Percentiles rank a stretch among this genome's conserved stretches.
phyloP scores from a whole-genome alignment of 2,329 filamentous ascomycete species.

The Fulvia fulva region DNA sequence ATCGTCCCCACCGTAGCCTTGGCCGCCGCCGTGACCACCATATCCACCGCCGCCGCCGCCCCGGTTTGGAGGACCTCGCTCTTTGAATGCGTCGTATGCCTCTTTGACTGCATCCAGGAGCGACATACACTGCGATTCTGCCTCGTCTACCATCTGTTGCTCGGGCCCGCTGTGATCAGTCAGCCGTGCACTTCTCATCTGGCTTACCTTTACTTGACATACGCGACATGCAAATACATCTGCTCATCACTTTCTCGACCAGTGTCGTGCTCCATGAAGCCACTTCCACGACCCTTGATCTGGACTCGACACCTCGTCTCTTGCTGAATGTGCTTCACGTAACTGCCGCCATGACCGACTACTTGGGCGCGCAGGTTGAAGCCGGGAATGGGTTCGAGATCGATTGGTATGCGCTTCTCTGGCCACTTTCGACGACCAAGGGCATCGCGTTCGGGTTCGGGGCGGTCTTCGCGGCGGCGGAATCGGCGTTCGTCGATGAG shows the following conservation, averaged over 20 bases:
- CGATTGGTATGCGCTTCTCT: slow-evolving; percentile 88
- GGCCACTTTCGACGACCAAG: slow-evolving; percentile 97
- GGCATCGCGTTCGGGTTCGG: slow-evolving; percentile 69
- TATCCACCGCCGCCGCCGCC: slow-evolving; percentile 44
- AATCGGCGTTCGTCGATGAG: slow-evolving; percentile 93
- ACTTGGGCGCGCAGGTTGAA: slow-evolving; percentile 97
- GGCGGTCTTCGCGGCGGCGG: slow-evolving; percentile 65
- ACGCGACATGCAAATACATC: slow-evolving; percentile 97
- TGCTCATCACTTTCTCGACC: slow-evolving; percentile 87
- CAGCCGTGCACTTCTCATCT: slow-evolving; percentile 4
- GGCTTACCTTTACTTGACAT: slow-evolving; percentile 39
- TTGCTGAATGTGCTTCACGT: slow-evolving; percentile 97
- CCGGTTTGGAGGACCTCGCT: slow-evolving; percentile 49
- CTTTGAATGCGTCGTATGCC: slow-evolving; percentile 87
- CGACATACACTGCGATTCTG: slow-evolving; percentile 84
- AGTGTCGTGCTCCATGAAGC: slow-evolving; percentile 87
- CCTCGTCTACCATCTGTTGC: slow-evolving; percentile 76
- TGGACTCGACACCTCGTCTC: slow-evolving; percentile 94
- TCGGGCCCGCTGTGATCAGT: slow-evolving; percentile 68
- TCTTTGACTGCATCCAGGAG: slow-evolving; percentile 80
- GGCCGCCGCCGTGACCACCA: slow-evolving; percentile 22
- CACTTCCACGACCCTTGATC: slow-evolving; percentile 94
- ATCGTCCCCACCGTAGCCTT: not conserved
- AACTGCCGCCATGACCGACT: slow-evolving; percentile 87
- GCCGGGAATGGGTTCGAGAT: slow-evolving; percentile 83